Percentiles rank a stretch among this genome's conserved stretches.
phyloP scores from a whole-genome alignment of 2,329 filamentous ascomycete genomes.

The Penicillium italicum region DNA sequence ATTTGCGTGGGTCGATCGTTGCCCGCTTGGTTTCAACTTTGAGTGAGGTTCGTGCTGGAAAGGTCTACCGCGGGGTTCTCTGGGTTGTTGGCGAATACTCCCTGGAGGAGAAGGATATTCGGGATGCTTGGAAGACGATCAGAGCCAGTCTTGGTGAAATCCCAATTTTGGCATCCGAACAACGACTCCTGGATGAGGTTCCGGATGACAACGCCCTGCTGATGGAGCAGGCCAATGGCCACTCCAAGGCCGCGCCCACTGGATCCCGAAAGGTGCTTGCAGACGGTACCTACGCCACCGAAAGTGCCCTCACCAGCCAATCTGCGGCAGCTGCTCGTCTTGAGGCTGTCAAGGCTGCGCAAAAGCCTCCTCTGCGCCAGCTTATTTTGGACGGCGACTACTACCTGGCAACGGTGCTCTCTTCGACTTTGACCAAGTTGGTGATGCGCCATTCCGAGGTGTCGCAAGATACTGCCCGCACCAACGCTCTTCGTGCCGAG shows the following conservation, averaged over 20 bases:
- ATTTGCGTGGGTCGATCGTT: slow-evolving; percentile 81
- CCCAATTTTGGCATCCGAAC: slow-evolving; percentile 91
- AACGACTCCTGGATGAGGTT: slow-evolving; percentile 82
- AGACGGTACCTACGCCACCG: slow-evolving; percentile 95
- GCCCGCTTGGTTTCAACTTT: slow-evolving; percentile 84
- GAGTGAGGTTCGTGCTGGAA: slow-evolving; percentile 89
- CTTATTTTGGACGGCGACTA: slow-evolving; percentile 97
- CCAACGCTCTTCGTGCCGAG: slow-evolving; percentile 90
- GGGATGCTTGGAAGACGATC: slow-evolving; percentile 95
- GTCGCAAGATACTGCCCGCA: slow-evolving; percentile 77
- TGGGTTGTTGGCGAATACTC: slow-evolving; percentile 99
- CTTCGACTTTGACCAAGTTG: slow-evolving; percentile 90
- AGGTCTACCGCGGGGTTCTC: slow-evolving; percentile 92
- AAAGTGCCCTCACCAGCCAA: slow-evolving; percentile 90
- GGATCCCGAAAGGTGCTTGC: slow-evolving; percentile 89
- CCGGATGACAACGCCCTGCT: slow-evolving; percentile 64
- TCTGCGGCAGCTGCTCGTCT: slow-evolving; percentile 85
- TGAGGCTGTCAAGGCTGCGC: slow-evolving; percentile 93
- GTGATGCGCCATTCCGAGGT: slow-evolving; percentile 97
- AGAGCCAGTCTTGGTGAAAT: slow-evolving; percentile 92
- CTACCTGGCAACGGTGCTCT: slow-evolving; percentile 91
- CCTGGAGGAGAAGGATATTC: slow-evolving; percentile 86
- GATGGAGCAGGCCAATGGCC: slow-evolving; percentile 72
- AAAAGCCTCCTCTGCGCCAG: slow-evolving; percentile 91
- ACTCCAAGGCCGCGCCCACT: slow-evolving; percentile 72